phyloP scores from a whole-genome alignment of 768 basidiomycete genomes.

The Gloeophyllum trabeum region DNA sequence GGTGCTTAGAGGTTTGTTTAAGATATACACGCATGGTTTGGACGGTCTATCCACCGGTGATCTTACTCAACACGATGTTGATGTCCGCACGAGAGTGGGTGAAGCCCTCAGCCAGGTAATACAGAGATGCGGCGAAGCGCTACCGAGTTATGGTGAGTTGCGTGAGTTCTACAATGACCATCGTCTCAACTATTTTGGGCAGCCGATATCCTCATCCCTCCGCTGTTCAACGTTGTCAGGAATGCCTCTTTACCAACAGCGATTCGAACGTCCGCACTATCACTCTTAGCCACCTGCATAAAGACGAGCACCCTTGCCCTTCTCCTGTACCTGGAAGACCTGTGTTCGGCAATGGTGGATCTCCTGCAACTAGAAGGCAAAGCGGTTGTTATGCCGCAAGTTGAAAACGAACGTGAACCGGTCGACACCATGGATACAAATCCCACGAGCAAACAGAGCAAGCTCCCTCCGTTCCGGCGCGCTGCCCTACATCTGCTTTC shows the following conservation, averaged over 20 bases:
- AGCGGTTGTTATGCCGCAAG: no score
- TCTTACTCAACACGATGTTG: constrained; percentile 53
- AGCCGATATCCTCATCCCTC: constrained; percentile 69
- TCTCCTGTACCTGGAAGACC: constrained; percentile 46
- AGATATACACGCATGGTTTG: constrained; percentile 46
- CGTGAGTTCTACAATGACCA: constrained; percentile 8
- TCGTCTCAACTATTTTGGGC: constrained; percentile 3
- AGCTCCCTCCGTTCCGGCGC: constrained; percentile 73
- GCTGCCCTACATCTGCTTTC: constrained; percentile 80
- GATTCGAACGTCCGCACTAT: constrained; percentile 56
- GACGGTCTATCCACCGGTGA: constrained; percentile 35
- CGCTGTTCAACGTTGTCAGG: constrained; percentile 54
- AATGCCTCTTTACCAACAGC: constrained; percentile 52
- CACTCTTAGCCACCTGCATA: constrained; percentile 66
- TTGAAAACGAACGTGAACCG: no score
- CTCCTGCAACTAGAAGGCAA: constrained; percentile 60
- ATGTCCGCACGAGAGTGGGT: constrained; percentile 65
- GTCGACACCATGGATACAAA: constrained; percentile 46
- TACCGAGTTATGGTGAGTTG: constrained; percentile 52
- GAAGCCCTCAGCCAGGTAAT: constrained; percentile 80
- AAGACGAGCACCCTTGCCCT: constrained; percentile 53
- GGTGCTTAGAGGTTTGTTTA: constrained; percentile 55
- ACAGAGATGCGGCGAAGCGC: constrained; percentile 54
- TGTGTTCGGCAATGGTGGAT: constrained; percentile 63
- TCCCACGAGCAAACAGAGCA: constrained; percentile 47